phyloP scores from a whole-genome alignment of 176 grass and related monocot genomes.

The Dactylis glomerata region DNA sequence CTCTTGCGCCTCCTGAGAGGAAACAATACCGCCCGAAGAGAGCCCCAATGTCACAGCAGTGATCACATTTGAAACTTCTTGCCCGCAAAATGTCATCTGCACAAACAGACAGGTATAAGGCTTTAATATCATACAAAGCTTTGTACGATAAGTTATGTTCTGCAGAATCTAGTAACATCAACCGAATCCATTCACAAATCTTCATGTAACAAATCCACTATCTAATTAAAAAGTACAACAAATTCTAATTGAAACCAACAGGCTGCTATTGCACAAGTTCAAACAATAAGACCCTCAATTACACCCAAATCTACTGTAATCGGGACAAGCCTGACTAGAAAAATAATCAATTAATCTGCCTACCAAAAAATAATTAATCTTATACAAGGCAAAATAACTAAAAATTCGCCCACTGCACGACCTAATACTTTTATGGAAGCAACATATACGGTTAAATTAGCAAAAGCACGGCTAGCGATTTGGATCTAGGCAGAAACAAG shows the following conservation, averaged over 20 bases:
- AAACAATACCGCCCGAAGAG: constrained; percentile 29
- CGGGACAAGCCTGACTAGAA: too few relatives aligned
- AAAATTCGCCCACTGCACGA: not conserved
- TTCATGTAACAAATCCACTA: not conserved
- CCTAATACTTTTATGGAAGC: not conserved
- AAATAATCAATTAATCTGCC: not conserved
- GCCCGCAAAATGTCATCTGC: constrained; percentile 75
- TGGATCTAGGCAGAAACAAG: not conserved
- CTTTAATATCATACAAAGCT: not conserved
- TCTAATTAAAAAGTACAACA: not conserved
- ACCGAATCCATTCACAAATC: not conserved
- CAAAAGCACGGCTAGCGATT: not conserved
- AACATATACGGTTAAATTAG: not conserved
- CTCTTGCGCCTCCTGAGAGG: constrained; percentile 43
- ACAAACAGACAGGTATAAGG: constrained; percentile 37
- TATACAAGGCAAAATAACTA: not conserved
- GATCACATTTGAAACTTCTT: constrained; percentile 60
- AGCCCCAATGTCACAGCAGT: constrained; percentile 44
- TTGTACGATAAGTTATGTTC: not conserved
- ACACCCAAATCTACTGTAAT: too few relatives aligned
- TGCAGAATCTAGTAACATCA: not conserved
- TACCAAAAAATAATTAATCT: not conserved
- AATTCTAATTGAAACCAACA: not conserved
- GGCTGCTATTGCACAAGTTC: not conserved
- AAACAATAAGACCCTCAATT: not conserved